These are phyloP conservation scores for Tillandsia fasciculata DNA, from an alignment of 176 grass and related monocot species.

Conservation along the genomic window DNA sequence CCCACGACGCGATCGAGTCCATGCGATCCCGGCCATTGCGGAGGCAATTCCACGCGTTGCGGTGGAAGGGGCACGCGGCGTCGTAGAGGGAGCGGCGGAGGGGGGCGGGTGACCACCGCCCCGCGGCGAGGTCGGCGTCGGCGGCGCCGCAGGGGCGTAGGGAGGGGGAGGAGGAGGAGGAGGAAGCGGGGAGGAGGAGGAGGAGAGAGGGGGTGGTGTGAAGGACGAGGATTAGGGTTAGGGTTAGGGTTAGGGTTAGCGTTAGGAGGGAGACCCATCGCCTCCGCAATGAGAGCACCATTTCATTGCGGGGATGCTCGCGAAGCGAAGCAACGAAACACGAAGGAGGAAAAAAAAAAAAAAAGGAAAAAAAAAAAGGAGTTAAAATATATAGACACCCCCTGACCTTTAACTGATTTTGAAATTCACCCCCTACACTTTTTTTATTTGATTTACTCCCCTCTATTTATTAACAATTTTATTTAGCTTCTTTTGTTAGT, in stretches of 20 bases:
- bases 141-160: conserved; percentile 49
- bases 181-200: conserved; percentile 16
- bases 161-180: not conserved
- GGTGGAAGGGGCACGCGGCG: conserved; percentile 73
- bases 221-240: not conserved
- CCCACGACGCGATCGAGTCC: conserved; percentile 48
- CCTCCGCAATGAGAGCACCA: too few species aligned
- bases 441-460: too few species aligned
- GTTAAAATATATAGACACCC: too few species aligned
- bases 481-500: too few species aligned
- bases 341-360: too few species aligned
- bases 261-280: not conserved
- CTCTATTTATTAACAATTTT: too few species aligned
- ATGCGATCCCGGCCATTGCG: conserved; percentile 40
- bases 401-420: too few species aligned
- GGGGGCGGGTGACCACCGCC: conserved; percentile 39
- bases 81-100: conserved; percentile 35
- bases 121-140: conserved; percentile 43
- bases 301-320: too few species aligned
- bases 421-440: too few species aligned
- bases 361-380: too few species aligned
- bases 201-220: conserved; percentile 11
- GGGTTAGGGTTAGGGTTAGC: not conserved
- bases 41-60: conserved; percentile 88
- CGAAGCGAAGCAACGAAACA: too few species aligned